These are phyloP conservation scores for Symbiotaphrina buchneri DNA, from an alignment of 495 filamentous ascomycete species.

Conservation along the genomic window DNA sequence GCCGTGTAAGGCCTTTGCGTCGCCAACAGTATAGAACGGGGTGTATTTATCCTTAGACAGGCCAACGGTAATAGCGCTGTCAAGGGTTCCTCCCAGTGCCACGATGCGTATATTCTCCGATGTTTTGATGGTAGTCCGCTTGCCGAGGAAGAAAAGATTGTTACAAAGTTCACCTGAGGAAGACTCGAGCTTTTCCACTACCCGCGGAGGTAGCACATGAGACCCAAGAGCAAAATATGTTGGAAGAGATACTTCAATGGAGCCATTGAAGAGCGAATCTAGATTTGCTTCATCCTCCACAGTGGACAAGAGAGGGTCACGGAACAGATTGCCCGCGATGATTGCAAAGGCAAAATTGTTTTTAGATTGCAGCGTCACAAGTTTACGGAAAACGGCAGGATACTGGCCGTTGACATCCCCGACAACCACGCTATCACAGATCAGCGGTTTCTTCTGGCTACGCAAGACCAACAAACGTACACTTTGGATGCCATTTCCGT, in stretches of 20 bases:
- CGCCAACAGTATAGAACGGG: slow-evolving; percentile 50
- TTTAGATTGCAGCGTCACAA: slow-evolving; percentile 56
- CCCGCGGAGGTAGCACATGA: slow-evolving; percentile 34
- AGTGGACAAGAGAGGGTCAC: slow-evolving; percentile 8
- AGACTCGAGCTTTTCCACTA: slow-evolving; percentile 49
- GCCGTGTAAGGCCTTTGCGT: slow-evolving; percentile 49
- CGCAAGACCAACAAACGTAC: slow-evolving; percentile 20
- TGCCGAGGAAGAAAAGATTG: slow-evolving; percentile 75
- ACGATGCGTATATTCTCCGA: slow-evolving; percentile 74
- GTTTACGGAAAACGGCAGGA: slow-evolving; percentile 48
- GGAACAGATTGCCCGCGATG: slow-evolving; percentile 64
- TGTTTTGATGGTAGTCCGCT: slow-evolving; percentile 66
- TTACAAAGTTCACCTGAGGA: slow-evolving; percentile 61
- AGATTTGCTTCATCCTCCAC: slow-evolving; percentile 33
- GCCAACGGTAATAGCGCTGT: slow-evolving; percentile 24
- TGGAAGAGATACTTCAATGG: slow-evolving; percentile 48
- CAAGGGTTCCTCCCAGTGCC: slow-evolving; percentile 48
- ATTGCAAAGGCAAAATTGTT: slow-evolving; percentile 72
- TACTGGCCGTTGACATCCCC: slow-evolving; percentile 61
- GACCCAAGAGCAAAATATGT: slow-evolving; percentile 73
- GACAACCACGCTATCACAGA: slow-evolving; percentile 47
- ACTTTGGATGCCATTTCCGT: slow-evolving; percentile 52
- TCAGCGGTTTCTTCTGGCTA: too few species aligned
- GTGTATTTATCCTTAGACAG: slow-evolving; percentile 36
- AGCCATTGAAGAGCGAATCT: slow-evolving; percentile 39